A percentile compares a stretch with the other conserved stretches of the same genome.
These are phyloP conservation scores for Wickerhamomyces ciferrii DNA, from an alignment of 805 yeast genomes.

Conservation along the genomic window DNA sequence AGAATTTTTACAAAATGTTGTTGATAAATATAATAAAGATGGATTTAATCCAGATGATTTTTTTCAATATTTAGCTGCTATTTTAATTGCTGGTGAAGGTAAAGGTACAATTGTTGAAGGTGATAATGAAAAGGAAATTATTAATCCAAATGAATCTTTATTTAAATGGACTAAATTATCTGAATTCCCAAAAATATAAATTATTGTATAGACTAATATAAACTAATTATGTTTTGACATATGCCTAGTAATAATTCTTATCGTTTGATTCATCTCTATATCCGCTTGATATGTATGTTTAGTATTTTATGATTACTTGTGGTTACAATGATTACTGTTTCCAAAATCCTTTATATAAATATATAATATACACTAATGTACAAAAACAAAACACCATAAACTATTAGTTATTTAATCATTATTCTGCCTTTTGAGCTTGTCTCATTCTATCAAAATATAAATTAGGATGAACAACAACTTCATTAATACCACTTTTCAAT, in stretches of 20 bases:
- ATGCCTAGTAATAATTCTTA: no score
- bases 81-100: conserved; percentile 35
- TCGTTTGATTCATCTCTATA: no score
- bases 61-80: conserved; percentile 29
- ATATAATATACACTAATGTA: neutral
- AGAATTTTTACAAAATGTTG: conserved; percentile 27
- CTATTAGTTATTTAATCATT: no score
- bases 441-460: conserved; percentile 77
- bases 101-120: conserved; percentile 28
- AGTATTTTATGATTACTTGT: no score
- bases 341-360: no score
- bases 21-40: conserved; percentile 21
- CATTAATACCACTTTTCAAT: conserved; percentile 43
- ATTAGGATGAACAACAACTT: conserved; percentile 72
- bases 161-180: conserved; percentile 37
- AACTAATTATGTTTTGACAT: no score
- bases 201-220: no score
- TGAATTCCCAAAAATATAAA: no score
- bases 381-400: neutral
- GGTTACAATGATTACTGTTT: no score
- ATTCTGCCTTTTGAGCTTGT: conserved; percentile 22
- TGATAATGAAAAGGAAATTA: conserved; percentile 32
- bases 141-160: conserved; percentile 39
- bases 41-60: conserved; percentile 27
- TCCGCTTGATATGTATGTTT: no score